A percentile compares a stretch with the other conserved stretches of the same genome.
These are phyloP conservation scores for Alternaria angustiovoidea DNA, from an alignment of 2,329 filamentous ascomycete species.

Conservation along the genomic window DNA sequence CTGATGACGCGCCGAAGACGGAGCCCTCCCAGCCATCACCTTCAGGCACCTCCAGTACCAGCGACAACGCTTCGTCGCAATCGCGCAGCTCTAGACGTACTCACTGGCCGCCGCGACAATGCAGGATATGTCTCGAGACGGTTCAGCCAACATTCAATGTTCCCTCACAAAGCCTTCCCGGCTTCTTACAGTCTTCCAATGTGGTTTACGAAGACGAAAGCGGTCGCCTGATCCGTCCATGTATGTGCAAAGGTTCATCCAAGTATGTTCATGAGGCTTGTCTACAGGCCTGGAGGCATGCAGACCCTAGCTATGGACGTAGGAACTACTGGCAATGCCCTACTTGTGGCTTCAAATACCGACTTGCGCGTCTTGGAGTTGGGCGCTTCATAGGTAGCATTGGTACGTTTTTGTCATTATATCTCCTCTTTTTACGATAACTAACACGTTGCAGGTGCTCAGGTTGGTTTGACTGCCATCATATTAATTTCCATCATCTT, in stretches of 20 bases:
- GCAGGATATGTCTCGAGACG: conserved; percentile 87
- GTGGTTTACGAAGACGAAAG: conserved; percentile 78
- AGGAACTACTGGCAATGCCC: conserved; percentile 87
- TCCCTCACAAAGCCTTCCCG: conserved; percentile 62
- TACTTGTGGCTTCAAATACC: conserved; percentile 86
- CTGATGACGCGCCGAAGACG: conserved; percentile 54
- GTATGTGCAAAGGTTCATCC: conserved; percentile 90
- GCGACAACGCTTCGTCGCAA: conserved; percentile 20
- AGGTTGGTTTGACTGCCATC: conserved; percentile 73
- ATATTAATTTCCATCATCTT: conserved; percentile 80
- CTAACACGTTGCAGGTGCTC: conserved; percentile 57
- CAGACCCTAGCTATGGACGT: conserved; percentile 68
- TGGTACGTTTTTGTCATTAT: conserved; percentile 40
- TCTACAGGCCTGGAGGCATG: conserved; percentile 80
- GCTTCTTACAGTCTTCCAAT: conserved; percentile 65
- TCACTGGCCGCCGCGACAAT: conserved; percentile 76
- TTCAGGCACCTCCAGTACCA: conserved; percentile 24
- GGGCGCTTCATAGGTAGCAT: conserved; percentile 66
- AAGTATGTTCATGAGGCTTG: conserved; percentile 95
- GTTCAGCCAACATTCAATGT: conserved; percentile 68
- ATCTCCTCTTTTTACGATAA: neutral
- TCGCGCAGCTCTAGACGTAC: conserved; percentile 35
- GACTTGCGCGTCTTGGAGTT: conserved; percentile 78
- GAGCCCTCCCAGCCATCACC: conserved; percentile 26
- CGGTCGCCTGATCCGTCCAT: conserved; percentile 83